Evolutionary conservation across 441 rosid species (phyloP), one percentile per base, ranked within the genome.

Genomic region (Pelargonium myrrhifolium): DNA sequence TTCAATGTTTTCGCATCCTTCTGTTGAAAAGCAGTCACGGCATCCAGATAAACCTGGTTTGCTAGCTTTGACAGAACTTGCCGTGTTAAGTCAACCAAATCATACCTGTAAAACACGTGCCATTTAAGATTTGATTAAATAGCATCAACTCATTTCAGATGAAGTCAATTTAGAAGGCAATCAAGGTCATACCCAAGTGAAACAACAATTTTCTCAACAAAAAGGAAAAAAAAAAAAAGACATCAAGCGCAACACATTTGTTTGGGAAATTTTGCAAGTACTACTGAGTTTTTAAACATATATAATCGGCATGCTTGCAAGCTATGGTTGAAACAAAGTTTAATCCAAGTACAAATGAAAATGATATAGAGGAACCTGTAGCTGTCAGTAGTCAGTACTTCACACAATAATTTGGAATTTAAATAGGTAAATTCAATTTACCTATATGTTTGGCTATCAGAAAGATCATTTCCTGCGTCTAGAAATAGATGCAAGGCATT

Each of bases 31-130:
- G 97, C 89, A 3, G 55, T 78, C 63, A 86, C 72, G 4, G 97
- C 94, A 70, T 89, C 91, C 18, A 76, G 21, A 60, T 88, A 89
- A 8, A 86, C 97, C 77, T 87, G 76, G 76, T 89, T 94, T 75
- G 99, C 93, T 51, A 88, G 82, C 84, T 94, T 94, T 10, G 99
- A 91, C 75, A 94, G 69, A 39, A 84, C 99, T 86, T 94, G 99
- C 51, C 99, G 83, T 9, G 90, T 89, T 73, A 92, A 72, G 83
- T 94, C 99, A 64, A 92, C 94, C 87, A 89, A 75, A 79, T 94
- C 97, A 49, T 94, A 94, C 81, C 99, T 91, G 85, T 73, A 75
- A 56, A 70, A 64, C 7, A 28, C 68, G 69, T 70, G 39, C 64
- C 60, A 20, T 18, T 18, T 49, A 49, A 14, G 56, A 49, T n/a